Conservation (phyloP, 2,329 filamentous ascomycete species). For the Tolypocladium endophyticum region DNA sequence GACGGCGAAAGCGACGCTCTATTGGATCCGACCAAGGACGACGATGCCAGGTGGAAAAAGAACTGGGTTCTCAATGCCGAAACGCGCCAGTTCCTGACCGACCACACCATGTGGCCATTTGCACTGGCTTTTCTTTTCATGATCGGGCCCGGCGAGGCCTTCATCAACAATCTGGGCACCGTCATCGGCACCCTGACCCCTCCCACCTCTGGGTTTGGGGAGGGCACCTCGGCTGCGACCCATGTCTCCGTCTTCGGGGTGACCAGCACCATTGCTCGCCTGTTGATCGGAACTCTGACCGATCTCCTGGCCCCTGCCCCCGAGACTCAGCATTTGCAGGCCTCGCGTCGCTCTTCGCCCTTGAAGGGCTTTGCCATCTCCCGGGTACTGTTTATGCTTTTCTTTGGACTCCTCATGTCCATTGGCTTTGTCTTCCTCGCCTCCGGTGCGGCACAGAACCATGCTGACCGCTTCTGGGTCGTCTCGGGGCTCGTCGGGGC, state of each 20-base stretch:
- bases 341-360: slow-evolving; percentile 15
- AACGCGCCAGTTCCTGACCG: slow-evolving; percentile 72
- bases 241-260: slow-evolving; percentile 90
- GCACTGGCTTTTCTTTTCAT: slow-evolving; percentile 86
- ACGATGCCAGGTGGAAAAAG: slow-evolving; percentile 60
- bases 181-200: slow-evolving; percentile 78
- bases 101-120: slow-evolving; percentile 93
- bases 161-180: slow-evolving; percentile 94
- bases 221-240: slow-evolving; percentile 58
- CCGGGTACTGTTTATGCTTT: slow-evolving; percentile 68
- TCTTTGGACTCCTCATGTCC: slow-evolving; percentile 64
- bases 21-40: slow-evolving; percentile 29
- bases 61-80: slow-evolving; percentile 86
- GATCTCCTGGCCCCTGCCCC: slow-evolving; percentile 70
- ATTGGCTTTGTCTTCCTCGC: slow-evolving; percentile 70
- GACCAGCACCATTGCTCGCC: slow-evolving; percentile 79
- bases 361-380: slow-evolving; percentile 51
- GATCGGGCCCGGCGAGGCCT: slow-evolving; percentile 90
- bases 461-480: slow-evolving; percentile 72
- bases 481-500: slow-evolving; percentile 78
- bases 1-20: slow-evolving; percentile 34
- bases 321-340: slow-evolving; percentile 46
- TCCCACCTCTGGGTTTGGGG: slow-evolving; percentile 32
- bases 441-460: slow-evolving; percentile 61
- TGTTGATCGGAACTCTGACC: slow-evolving; percentile 81